phyloP scores from a whole-genome alignment of 352 stramenopile genomes.

The Pythium monospermum region DNA sequence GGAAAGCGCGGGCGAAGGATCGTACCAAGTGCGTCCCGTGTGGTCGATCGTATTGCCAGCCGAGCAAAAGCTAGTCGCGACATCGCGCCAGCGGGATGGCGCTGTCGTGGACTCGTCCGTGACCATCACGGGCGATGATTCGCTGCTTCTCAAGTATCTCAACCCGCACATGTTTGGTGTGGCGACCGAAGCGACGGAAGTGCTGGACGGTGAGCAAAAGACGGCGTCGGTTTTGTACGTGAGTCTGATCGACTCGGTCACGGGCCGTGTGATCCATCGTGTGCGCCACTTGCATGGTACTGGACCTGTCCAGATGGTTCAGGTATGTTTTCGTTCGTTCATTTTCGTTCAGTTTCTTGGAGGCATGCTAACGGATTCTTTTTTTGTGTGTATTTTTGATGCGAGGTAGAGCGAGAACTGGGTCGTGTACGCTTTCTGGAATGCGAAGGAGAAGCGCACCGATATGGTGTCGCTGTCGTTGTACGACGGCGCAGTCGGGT shows the following conservation, averaged over 20 bases:
- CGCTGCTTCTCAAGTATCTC: slow-evolving; percentile 96
- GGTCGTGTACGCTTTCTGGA: slow-evolving; percentile 97
- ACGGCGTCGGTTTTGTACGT: slow-evolving; percentile 70
- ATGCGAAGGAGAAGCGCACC: slow-evolving; percentile 82
- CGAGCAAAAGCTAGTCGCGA: slow-evolving; percentile 50
- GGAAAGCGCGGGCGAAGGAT: slow-evolving; percentile 21
- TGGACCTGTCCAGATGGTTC: slow-evolving; percentile 59
- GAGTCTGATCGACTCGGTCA: slow-evolving; percentile 93
- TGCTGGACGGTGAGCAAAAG: slow-evolving; percentile 27
- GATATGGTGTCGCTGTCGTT: slow-evolving; percentile 85
- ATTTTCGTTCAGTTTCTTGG: no score
- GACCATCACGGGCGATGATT: slow-evolving; percentile 92
- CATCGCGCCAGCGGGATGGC: slow-evolving; percentile 53
- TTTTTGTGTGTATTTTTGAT: slow-evolving; percentile 4
- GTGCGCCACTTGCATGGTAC: slow-evolving; percentile 79
- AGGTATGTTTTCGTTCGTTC: slow-evolving; percentile 25
- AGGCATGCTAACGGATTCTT: background rate
- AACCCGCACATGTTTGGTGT: slow-evolving; percentile 95
- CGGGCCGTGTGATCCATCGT: slow-evolving; percentile 91
- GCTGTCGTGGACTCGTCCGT: slow-evolving; percentile 70
- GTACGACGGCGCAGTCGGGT: slow-evolving; percentile 95
- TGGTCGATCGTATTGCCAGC: slow-evolving; percentile 69
- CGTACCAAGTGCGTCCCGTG: slow-evolving; percentile 44
- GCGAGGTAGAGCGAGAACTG: slow-evolving; percentile 95
- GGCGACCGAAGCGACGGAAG: slow-evolving; percentile 72